These are phyloP conservation scores for Tolypocladium endophyticum DNA, from an alignment of 2,329 filamentous ascomycete genomes.

Conservation along the genomic window DNA sequence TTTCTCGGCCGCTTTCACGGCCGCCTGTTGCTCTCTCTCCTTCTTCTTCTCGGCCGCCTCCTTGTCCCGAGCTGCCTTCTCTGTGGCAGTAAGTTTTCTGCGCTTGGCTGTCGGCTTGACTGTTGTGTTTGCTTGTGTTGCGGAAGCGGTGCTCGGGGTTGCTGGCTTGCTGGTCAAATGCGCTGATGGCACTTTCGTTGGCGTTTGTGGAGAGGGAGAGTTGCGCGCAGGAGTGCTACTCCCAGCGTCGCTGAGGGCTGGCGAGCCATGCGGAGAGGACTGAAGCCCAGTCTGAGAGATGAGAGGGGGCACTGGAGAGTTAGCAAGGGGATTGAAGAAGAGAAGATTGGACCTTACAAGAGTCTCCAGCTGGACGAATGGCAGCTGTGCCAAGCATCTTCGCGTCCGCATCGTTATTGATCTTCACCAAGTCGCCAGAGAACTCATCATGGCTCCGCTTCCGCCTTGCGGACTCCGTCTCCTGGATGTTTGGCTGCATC, in stretches of 20 bases:
- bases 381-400: slow-evolving; percentile 8
- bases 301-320: slow-evolving; percentile 13
- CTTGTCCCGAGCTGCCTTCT: slow-evolving; percentile 17
- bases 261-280: slow-evolving; percentile 17
- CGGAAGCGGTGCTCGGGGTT: slow-evolving; percentile 11
- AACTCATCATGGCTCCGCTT: slow-evolving; percentile 39
- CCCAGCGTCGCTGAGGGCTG: slow-evolving; percentile 29
- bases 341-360: slow-evolving; percentile 5
- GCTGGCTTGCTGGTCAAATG: slow-evolving; percentile 3
- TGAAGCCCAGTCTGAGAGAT: slow-evolving; percentile 12
- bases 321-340: slow-evolving; percentile 1
- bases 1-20: slow-evolving; percentile 20
- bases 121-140: slow-evolving; percentile 1
- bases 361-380: slow-evolving; percentile 10
- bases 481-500: slow-evolving; percentile 37
- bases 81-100: slow-evolving; percentile 27
- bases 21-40: slow-evolving; percentile 26
- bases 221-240: slow-evolving; percentile 27
- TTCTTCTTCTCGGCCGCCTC: slow-evolving; percentile 24
- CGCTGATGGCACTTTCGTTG: slow-evolving; percentile 12
- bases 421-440: slow-evolving; percentile 19
- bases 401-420: slow-evolving; percentile 9
- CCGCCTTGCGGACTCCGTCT: slow-evolving; percentile 27
- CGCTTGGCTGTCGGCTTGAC: slow-evolving; percentile 26
- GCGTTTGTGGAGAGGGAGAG: slow-evolving; percentile 25